Conservation (phyloP, 2,329 filamentous ascomycete genomes). For the Niveomyces coronatus region DNA sequence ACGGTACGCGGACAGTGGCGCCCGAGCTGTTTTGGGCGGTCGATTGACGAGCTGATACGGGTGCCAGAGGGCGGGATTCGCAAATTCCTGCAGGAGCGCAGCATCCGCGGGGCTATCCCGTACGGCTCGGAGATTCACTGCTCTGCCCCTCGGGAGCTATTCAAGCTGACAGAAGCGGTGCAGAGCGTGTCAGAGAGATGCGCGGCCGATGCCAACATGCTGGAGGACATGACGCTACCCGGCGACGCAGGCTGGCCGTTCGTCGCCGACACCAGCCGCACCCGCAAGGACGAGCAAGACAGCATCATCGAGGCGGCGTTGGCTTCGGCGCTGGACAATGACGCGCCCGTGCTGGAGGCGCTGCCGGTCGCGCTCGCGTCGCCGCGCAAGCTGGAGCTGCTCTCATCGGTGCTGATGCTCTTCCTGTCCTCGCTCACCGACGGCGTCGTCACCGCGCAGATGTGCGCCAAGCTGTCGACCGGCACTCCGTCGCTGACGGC, state of each 20-base stretch:
- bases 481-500: conserved; percentile 34
- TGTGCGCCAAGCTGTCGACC: conserved; percentile 62
- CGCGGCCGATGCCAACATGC: conserved; percentile 51
- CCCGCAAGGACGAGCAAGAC: conserved; percentile 16
- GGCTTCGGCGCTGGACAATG: conserved; percentile 63
- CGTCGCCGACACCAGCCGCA: conserved; percentile 29
- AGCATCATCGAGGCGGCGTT: conserved; percentile 26
- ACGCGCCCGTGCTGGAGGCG: conserved; percentile 47
- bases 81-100: conserved; percentile 29
- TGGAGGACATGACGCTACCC: conserved; percentile 42
- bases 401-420: conserved; percentile 59
- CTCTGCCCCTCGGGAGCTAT: conserved; percentile 80
- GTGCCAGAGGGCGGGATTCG: conserved; percentile 75
- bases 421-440: conserved; percentile 71
- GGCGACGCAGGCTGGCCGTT: conserved; percentile 52
- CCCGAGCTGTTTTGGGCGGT: conserved; percentile 72
- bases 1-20: conserved; percentile 70
- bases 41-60: conserved; percentile 77
- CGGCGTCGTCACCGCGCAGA: conserved; percentile 58
- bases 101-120: conserved; percentile 38
- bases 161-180: conserved; percentile 76
- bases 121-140: conserved; percentile 53
- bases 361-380: conserved; percentile 55
- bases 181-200: conserved; percentile 46
- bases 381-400: conserved; percentile 60